phyloP scores from a whole-genome alignment of 371 early-diverging fungal genomes.

The Rhizomucor miehei region DNA sequence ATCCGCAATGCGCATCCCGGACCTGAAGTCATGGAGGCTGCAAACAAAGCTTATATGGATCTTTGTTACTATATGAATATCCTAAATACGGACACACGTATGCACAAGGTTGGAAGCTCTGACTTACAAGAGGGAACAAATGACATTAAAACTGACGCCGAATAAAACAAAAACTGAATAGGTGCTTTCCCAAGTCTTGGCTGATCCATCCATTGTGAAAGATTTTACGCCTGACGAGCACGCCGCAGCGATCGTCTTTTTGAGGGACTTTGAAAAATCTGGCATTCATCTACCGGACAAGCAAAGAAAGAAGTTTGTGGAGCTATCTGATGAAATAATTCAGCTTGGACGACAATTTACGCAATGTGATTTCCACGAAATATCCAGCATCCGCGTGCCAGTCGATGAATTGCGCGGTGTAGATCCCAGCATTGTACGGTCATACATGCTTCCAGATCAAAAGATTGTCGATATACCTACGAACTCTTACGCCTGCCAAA shows the following conservation, averaged over 20 bases:
- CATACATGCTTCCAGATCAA: constrained; percentile 16
- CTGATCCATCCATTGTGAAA: constrained; percentile 50
- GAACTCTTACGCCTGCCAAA: constrained; percentile 49
- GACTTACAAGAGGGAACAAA: constrained; percentile 3
- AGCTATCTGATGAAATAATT: constrained; percentile 79
- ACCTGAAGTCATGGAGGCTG: constrained; percentile 62
- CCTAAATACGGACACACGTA: constrained; percentile 85
- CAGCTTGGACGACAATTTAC: constrained; percentile 76
- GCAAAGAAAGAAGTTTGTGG: constrained; percentile 73
- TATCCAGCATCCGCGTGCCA: constrained; percentile 24
- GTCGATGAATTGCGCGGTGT: constrained; percentile 21
- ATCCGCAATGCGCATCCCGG: constrained; percentile 91
- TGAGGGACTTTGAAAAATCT: constrained; percentile 91
- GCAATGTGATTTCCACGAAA: constrained; percentile 44
- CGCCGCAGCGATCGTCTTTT: constrained; percentile 78
- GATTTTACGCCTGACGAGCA: constrained; percentile 67
- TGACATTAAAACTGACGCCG: no score
- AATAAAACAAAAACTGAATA: constrained; percentile 10
- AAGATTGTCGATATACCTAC: constrained; percentile 49
- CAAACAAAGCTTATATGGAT: constrained; percentile 74
- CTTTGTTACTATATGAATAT: constrained; percentile 87
- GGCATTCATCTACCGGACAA: constrained; percentile 82
- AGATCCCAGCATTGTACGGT: constrained; percentile 12
- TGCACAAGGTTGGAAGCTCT: constrained; percentile 62
- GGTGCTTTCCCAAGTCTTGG: constrained; percentile 66